A percentile compares a stretch with the other conserved stretches of the same genome.
Evolutionary conservation across 352 stramenopile genomes (phyloP).

Genomic region (Phytophthora pinifolia): DNA sequence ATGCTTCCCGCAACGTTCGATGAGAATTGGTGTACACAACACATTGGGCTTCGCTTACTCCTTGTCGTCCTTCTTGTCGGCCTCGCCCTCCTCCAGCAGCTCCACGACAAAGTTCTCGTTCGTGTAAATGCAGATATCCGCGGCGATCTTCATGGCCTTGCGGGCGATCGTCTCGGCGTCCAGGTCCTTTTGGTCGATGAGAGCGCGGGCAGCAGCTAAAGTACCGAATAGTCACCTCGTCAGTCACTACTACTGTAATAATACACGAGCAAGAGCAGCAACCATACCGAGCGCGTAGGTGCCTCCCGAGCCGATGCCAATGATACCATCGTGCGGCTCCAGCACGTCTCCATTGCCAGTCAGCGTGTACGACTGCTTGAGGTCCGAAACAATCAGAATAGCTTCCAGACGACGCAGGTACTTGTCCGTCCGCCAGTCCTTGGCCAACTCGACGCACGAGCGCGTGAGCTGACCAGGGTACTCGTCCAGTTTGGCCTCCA

Average conservation of each 20-base stretch:
- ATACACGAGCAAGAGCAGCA: slow-evolving; percentile 9
- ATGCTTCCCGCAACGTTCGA: background rate
- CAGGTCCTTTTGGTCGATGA: slow-evolving; percentile 94
- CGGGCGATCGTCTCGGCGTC: slow-evolving; percentile 93
- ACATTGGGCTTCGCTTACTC: slow-evolving; percentile 24
- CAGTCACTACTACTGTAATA: background rate
- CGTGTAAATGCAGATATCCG: slow-evolving; percentile 98
- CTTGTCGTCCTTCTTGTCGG: slow-evolving; percentile 31
- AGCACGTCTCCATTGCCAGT: slow-evolving; percentile 99
- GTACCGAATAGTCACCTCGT: slow-evolving; percentile 8
- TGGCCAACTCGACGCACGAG: slow-evolving; percentile 98
- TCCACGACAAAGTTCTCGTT: slow-evolving; percentile 97
- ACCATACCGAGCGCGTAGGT: slow-evolving; percentile 92
- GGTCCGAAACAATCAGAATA: slow-evolving; percentile 95
- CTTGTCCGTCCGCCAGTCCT: slow-evolving; percentile 99
- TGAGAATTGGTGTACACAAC: slow-evolving; percentile 4
- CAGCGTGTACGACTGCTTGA: slow-evolving; percentile 95
- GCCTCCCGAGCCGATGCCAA: slow-evolving; percentile 94
- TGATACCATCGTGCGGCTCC: slow-evolving; percentile 95
- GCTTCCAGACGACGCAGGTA: slow-evolving; percentile 96
- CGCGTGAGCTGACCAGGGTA: slow-evolving; percentile 96
- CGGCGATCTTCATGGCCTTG: slow-evolving; percentile 95
- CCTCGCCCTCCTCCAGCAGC: slow-evolving; percentile 70
- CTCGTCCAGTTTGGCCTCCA: slow-evolving; percentile 98
- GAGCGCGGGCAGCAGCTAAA: slow-evolving; percentile 92